Evolutionary conservation across 306 rosid species (phyloP), one percentile per base, ranked within the genome.

Genomic region (Ammopiptanthus mongolicus): DNA sequence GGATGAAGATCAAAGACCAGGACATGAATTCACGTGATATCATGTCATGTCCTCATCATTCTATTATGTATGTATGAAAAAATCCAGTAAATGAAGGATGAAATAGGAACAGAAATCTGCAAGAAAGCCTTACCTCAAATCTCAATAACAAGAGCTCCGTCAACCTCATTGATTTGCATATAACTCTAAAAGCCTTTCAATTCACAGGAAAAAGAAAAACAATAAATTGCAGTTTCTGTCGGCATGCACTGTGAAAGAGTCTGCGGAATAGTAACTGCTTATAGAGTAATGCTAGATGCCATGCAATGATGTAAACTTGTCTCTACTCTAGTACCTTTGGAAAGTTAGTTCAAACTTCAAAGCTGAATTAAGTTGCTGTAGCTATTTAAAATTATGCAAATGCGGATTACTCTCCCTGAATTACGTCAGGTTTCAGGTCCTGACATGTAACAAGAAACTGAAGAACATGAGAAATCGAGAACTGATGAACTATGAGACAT

Each of bases 401-500:
- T 69, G 60, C 73, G 11, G 31, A 78, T 74, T 53, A 42, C 79
- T 65, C 57, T 76, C 58, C 73, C 76, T 65, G 69, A 60, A 61
- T 73, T 65, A 19, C 62, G 57, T 22, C 69, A 67, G 77, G 41
- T 58, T 81, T 69, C 73, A 31, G 72, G 55, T 81, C 69, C 70
- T 64, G 84, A 76, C 86, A 83, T 70, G 75, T 33, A 41, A 78
- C 68, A 73, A 70, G 81, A 73, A 76, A 80, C 65, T 65, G 71
- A 74, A 78, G 60, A 78, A 46, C 50, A 6, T 42, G n/a, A 80
- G 67, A 52, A 67, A 25, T 71, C 3, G 3, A 37, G 23, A 62
- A 56, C 17, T 56, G 23, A 31, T 14, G 23, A 6, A 66, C 60
- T 46, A 21, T 53, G 62, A 60, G 10, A 22, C 51, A 25, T 68